Evolutionary conservation across 2,329 filamentous ascomycete genomes (phyloP).

Genomic region (Apiospora koreana): DNA sequence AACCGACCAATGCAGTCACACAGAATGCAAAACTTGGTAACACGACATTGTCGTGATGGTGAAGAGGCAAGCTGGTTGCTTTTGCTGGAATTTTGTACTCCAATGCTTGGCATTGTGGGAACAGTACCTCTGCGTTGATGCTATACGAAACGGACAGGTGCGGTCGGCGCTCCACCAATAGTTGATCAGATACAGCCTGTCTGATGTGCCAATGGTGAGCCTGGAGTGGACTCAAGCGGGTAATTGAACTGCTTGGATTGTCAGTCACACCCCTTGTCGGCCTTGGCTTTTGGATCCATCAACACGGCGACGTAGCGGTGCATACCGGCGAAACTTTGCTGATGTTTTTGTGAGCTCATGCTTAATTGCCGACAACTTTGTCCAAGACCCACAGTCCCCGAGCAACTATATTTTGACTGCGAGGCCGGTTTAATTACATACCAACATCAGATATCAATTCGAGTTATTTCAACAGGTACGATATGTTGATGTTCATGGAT

Average conservation of each 20-base stretch:
- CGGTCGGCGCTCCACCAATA: not conserved
- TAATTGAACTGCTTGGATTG: not conserved
- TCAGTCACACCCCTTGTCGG: not conserved
- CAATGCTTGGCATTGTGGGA: not conserved
- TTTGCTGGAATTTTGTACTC: not conserved
- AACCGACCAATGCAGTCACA: too few species aligned
- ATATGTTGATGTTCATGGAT: too few species aligned
- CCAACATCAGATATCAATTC: not conserved
- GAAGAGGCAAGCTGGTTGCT: not conserved
- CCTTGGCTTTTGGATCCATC: too few species aligned
- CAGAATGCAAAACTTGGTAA: not conserved
- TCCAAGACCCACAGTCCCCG: not conserved
- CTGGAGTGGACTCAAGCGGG: not conserved
- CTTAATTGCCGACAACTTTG: not conserved
- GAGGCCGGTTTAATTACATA: not conserved
- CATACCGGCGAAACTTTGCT: not conserved
- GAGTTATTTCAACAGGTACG: too few species aligned
- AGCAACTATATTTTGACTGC: not conserved
- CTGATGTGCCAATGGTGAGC: not conserved
- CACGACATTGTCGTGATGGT: too few species aligned
- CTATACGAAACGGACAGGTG: not conserved
- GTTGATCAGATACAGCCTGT: not conserved
- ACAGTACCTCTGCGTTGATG: not conserved
- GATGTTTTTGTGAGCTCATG: not conserved
- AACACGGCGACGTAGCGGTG: too few species aligned